Conservation (phyloP, 2,329 filamentous ascomycete species). For the Fusarium incarnatum region DNA sequence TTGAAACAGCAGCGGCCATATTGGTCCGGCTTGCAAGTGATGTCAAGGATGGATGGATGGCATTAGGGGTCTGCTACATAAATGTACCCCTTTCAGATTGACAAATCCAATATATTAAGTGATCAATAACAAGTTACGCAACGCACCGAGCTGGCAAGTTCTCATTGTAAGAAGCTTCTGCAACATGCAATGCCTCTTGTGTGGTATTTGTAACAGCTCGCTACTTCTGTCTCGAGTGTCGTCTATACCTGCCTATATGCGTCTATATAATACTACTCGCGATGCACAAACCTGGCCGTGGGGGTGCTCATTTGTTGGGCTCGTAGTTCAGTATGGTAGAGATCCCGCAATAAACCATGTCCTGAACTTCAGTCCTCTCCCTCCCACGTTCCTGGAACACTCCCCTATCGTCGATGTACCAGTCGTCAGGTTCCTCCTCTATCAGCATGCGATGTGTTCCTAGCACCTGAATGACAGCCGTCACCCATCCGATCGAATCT, state of each 20-base stretch:
- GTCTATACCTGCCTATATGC: background rate
- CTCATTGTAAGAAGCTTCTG: background rate
- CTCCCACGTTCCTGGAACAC: slow-evolving; percentile 38
- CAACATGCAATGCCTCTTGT: background rate
- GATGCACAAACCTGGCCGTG: background rate
- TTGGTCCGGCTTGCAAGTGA: background rate
- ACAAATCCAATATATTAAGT: background rate
- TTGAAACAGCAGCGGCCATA: background rate
- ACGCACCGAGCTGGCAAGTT: background rate
- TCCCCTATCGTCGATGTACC: slow-evolving; percentile 41
- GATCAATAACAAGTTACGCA: background rate
- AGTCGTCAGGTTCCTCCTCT: slow-evolving; percentile 36
- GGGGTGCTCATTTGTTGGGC: background rate
- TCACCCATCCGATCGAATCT: slow-evolving; percentile 39
- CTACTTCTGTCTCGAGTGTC: too few species aligned
- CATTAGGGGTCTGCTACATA: background rate
- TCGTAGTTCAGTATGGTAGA: slow-evolving; percentile 11
- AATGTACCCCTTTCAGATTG: background rate
- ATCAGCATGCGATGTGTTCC: slow-evolving; percentile 26
- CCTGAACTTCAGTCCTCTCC: slow-evolving; percentile 7
- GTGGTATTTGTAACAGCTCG: background rate
- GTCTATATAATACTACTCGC: background rate
- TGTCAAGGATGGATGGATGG: background rate
- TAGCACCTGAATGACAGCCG: slow-evolving; percentile 30
- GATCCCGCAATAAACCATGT: slow-evolving; percentile 21